Base-by-base conservation (phyloP, 805 yeast species). In the Candida coquimbonensis region DNA sequence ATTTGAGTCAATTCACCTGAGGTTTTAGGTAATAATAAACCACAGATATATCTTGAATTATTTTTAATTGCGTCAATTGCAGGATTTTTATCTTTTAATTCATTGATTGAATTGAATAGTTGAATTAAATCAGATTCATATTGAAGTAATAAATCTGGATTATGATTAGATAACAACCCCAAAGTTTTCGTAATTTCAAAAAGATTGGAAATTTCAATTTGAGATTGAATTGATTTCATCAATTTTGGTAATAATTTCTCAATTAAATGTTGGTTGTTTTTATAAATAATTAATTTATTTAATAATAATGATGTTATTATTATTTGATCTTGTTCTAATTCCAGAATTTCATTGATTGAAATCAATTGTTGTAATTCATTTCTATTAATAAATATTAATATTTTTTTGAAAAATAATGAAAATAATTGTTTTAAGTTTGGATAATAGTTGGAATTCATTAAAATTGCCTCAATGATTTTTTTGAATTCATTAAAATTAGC, bases 151-250 rank as follows among this genome's bases (percentile, higher is more conserved):
- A 38, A 41, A 1, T 51, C 48, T 3, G 57, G 51, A 9, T 47
- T 36, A 25, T 52, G 43, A 36, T 50, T 52, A 1, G 59, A 39
- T 9, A 60, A 35, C 0, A 60, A 53, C 36, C 60, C 64, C 9
- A 57, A 34, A 0, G 62, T 53, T 46, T 59, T 60, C 4, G 60
- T 56, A 29, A 58, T 31, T 40, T 59, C 62, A 48, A 59, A 59
- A 38, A 60, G 34, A 27, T 52, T 52, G 7, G 45, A 33, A 1
- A 50, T 47, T n/a, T 55, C 52, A 2, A 57, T 39, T 9, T 46
- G 33, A 19, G 32, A 29, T n/a, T 45, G 41, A 8, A 43, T 37
- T 27, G 55, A 49, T 7, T 48, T 47, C 43, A 58, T 38, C 1
- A 48, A 46, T 12, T 55, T 46, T 9, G 41, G 9, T 2, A 49